phyloP scores from a whole-genome alignment of 306 rosid genomes.

The Cajanus cajan region DNA sequence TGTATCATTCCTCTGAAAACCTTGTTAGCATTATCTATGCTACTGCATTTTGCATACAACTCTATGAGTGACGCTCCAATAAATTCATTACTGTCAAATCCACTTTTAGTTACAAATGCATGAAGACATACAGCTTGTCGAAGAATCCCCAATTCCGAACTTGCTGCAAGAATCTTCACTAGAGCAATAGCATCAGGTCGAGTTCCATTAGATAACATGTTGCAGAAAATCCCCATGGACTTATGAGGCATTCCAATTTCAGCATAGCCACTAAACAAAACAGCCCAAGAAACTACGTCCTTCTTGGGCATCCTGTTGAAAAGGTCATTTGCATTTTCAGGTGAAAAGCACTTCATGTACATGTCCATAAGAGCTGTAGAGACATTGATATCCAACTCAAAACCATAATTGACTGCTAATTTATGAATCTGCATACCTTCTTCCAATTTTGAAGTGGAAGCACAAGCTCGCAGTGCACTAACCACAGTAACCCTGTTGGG shows the following conservation, averaged over 20 bases:
- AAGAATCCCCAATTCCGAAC: constrained; percentile 64
- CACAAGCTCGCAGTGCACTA: constrained; percentile 72
- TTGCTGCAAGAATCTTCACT: constrained; percentile 68
- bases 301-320: constrained; percentile 67
- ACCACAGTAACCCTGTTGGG: constrained; percentile 59
- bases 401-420: constrained; percentile 43
- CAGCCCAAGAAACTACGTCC: constrained; percentile 80
- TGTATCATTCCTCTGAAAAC: constrained; percentile 51
- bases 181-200: constrained; percentile 70
- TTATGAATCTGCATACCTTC: constrained; percentile 69
- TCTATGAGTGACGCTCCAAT: constrained; percentile 74
- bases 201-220: constrained; percentile 51
- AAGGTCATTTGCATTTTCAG: constrained; percentile 51
- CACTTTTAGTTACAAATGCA: constrained; percentile 45
- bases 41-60: constrained; percentile 72
- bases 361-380: constrained; percentile 66
- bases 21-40: constrained; percentile 49
- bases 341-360: constrained; percentile 74
- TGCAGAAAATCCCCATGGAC: constrained; percentile 53
- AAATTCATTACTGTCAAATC: constrained; percentile 44
- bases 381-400: constrained; percentile 55
- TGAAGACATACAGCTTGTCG: constrained; percentile 70
- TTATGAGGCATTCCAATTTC: constrained; percentile 62
- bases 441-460: constrained; percentile 48
- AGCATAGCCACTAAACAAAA: constrained; percentile 65